Evolutionary conservation across 73 alveolate genomes (phyloP), one percentile per base, ranked within the genome.

Genomic region (Paramecium sonneborni): DNA sequence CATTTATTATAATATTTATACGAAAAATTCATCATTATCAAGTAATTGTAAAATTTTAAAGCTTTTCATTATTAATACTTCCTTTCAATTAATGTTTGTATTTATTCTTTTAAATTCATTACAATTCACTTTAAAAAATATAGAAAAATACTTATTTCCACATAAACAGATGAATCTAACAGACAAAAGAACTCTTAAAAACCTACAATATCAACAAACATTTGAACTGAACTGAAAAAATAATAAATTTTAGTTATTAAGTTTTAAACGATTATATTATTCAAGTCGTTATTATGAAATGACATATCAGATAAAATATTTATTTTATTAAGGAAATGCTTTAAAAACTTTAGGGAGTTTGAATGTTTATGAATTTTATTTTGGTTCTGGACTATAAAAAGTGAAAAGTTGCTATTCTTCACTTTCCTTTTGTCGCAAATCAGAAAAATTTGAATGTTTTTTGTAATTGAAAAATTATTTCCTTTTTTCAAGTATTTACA

Each of bases 331-430:
- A 12, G 84, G 84, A 10, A 62, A 9, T 12, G 44, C 84, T 30
- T 62, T 62, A 44, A 62, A 62, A 62, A 62, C 84, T 24, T 62
- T 62, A 26, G 84, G 84, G 28, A 62, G 44, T 62, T 62, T 62
- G 44, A 62, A 62, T 26, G 12, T 12, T 52, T 52, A 62, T 28
- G 84, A 62, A 30, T n/a, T 24, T 62, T 26, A 32, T 62, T 26
- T 26, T 30, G 84, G 44, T 62, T 62, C 39, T 30, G 84, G 84
- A n/a, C 84, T 62, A 62, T 30, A 62, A 62, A 62, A 62, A 1
- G 84, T 62, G 52, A 62, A 62, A 62, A 62, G 84, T 62, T 12
- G 84, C 20, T 62, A 23, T 0, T 62, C 84, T 62, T 62, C 84
- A 23, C 24, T 62, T 62, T 32, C 84, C 24, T 62, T 62, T 62